These are phyloP conservation scores for Rubia yunnanensis DNA, from an alignment of 257 asterid genomes.

Conservation along the genomic window DNA sequence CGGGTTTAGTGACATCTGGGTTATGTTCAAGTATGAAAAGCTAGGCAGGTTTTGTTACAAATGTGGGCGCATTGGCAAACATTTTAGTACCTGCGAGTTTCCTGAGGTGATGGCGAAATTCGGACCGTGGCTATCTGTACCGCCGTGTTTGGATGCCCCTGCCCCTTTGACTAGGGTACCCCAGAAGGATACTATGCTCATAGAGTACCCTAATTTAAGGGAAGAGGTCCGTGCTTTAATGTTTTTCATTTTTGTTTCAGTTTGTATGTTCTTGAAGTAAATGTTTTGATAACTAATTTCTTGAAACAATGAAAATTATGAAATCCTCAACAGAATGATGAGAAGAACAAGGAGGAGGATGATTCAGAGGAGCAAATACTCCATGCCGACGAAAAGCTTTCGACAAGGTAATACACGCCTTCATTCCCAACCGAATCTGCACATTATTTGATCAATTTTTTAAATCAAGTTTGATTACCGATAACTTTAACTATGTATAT, in stretches of 20 bases:
- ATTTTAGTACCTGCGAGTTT: constrained; percentile 17
- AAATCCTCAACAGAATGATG: background rate
- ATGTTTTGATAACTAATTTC: background rate
- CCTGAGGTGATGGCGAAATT: constrained; percentile 17
- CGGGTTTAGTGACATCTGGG: constrained; percentile 12
- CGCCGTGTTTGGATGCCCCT: background rate
- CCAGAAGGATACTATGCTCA: background rate
- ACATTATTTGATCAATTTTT: too few relatives aligned
- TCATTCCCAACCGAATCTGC: too few relatives aligned
- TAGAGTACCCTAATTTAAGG: background rate
- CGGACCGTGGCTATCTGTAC: constrained; percentile 26
- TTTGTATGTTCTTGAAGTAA: background rate
- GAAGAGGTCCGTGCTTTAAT: background rate
- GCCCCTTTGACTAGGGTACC: background rate
- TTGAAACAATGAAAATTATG: background rate
- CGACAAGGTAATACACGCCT: background rate
- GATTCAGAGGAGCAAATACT: background rate
- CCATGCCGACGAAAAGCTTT: background rate
- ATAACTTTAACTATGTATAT: too few relatives aligned
- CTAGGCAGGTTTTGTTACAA: constrained; percentile 20
- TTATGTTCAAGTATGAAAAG: constrained; percentile 26
- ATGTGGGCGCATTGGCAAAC: constrained; percentile 23
- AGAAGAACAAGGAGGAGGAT: background rate
- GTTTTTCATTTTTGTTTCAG: too few relatives aligned
- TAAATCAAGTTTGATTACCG: too few relatives aligned